Evolutionary conservation across 306 rosid species (phyloP).

Genomic region (Trifolium repens): DNA sequence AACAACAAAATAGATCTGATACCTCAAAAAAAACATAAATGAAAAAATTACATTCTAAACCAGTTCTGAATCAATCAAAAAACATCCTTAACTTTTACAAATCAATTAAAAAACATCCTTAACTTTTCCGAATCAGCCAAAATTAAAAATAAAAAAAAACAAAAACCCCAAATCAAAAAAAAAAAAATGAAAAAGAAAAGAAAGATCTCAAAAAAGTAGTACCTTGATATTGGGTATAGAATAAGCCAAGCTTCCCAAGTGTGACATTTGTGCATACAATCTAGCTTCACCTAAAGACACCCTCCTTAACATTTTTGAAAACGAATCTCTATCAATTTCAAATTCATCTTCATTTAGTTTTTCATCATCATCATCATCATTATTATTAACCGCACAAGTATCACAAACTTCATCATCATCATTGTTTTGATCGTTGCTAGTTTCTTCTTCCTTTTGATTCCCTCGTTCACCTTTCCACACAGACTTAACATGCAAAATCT

Average conservation of each 20-base stretch:
- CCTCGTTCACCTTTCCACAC: slow-evolving; percentile 61
- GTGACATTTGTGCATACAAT: slow-evolving; percentile 83
- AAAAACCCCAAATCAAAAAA: not conserved
- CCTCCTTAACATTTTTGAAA: slow-evolving; percentile 75
- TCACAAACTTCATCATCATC: slow-evolving; percentile 50
- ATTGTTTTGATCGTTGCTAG: slow-evolving; percentile 21
- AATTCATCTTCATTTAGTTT: slow-evolving; percentile 11
- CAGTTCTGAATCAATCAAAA: not conserved
- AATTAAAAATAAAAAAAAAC: not conserved
- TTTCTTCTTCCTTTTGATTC: slow-evolving; percentile 36
- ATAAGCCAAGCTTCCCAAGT: slow-evolving; percentile 84
- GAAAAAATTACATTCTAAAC: not conserved
- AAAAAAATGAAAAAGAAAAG: not conserved
- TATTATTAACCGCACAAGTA: slow-evolving; percentile 48
- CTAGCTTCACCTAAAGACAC: slow-evolving; percentile 81
- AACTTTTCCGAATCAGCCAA: not conserved
- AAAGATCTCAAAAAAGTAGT: slow-evolving; percentile 14
- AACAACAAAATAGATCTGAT: slow-evolving; percentile 29
- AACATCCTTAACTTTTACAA: not conserved
- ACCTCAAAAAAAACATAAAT: slow-evolving; percentile 13
- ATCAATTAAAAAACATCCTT: not conserved
- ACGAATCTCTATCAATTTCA: slow-evolving; percentile 68
- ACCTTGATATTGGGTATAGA: slow-evolving; percentile 77
- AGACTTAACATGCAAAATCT: slow-evolving; percentile 73
- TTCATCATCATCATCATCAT: slow-evolving; percentile 37